Base-by-base conservation (phyloP, 2,329 filamentous ascomycete genomes). In the Cercospora sp. region DNA sequence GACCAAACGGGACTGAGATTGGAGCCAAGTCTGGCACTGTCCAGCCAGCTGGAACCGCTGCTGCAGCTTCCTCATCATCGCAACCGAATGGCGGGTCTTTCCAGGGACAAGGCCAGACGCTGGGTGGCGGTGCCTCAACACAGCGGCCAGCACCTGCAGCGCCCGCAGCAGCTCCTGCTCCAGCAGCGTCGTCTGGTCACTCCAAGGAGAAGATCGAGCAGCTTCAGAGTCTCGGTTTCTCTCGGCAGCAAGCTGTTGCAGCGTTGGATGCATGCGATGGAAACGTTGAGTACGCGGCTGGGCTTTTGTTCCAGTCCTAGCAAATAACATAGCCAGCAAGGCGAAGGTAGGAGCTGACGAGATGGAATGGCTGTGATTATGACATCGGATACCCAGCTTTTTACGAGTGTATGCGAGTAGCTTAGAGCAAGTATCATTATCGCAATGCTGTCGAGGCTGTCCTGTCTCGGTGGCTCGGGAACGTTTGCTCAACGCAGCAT, bases 1-100 rank as follows among this genome's bases (percentile, higher is more conserved):
- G 95, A 0, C 92, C 94, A 0, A 91, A 91, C 45, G 94, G 94
- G n/a, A 96, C 92, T 10, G 89, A 92, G 60, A 93, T 98, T 70
- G 94, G 94, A 53, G 90, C 91, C 60, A 87, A 89, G 65, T 91
- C 93, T 2, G 95, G 95, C 16, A 93, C 91, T 28, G 87, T 95
- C 23, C 87, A 86, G 58, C 87, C 80, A 8, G 85, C 86, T 6
- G 75, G 79, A n/a, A 77, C 77, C 20, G 75, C 77, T 23, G 73
- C 78, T 20, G 75, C 77, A 62, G 72, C 67, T 39, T 68, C 73
- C n/a, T 73, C 73, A 5, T 70, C 72, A n/a, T 69, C 73, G 7
- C 63, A 53, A 12, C 55, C 65, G 4, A 72, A 70, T 18, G 68
- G 70, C 30, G 72, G 70, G 45, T 51, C 64, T 16, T 78, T 77